These are phyloP conservation scores for Leishmania lainsoni DNA, from an alignment of 208 protist genomes.

Conservation along the genomic window DNA sequence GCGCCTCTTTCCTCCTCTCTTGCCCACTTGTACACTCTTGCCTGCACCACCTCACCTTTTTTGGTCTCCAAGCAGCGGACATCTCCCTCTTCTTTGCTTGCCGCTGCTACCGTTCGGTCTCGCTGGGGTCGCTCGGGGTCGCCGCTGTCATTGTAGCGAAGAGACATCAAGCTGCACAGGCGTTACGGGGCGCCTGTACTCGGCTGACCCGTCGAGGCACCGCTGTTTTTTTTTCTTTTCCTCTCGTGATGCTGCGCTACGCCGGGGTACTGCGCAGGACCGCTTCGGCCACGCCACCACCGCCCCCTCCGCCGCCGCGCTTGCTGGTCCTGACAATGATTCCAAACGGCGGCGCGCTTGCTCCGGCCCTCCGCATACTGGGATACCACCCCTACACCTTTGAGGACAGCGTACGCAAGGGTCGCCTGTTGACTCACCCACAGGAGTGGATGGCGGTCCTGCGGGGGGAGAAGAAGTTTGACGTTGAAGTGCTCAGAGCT, in stretches of 20 bases:
- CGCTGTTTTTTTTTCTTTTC: not conserved
- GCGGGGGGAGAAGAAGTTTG: slow-evolving; percentile 69
- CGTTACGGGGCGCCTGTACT: not conserved
- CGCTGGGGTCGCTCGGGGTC: not conserved
- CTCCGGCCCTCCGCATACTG: slow-evolving; percentile 50
- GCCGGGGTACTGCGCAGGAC: slow-evolving; percentile 1
- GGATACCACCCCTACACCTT: slow-evolving; percentile 86
- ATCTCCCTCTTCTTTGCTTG: not conserved
- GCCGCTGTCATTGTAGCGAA: not conserved
- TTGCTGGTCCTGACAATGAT: slow-evolving; percentile 83
- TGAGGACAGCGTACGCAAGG: slow-evolving; percentile 59
- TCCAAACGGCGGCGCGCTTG: slow-evolving; percentile 74
- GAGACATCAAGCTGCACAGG: not conserved
- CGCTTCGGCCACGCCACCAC: not conserved
- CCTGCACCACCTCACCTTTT: not conserved
- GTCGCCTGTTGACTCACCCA: slow-evolving; percentile 70
- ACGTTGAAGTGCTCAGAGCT: slow-evolving; percentile 40
- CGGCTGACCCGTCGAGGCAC: not conserved
- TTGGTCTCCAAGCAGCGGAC: not conserved
- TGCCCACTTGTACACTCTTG: not conserved
- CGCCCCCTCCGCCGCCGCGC: slow-evolving; percentile 12
- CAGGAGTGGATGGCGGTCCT: slow-evolving; percentile 82
- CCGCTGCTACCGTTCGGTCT: not conserved
- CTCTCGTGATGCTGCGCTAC: slow-evolving; percentile 14
- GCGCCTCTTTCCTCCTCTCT: not conserved